Evolutionary conservation across 192 early-diverging fungal genomes (phyloP), one percentile per base, ranked within the genome.

Genomic region (Funneliformis geosporum): DNA sequence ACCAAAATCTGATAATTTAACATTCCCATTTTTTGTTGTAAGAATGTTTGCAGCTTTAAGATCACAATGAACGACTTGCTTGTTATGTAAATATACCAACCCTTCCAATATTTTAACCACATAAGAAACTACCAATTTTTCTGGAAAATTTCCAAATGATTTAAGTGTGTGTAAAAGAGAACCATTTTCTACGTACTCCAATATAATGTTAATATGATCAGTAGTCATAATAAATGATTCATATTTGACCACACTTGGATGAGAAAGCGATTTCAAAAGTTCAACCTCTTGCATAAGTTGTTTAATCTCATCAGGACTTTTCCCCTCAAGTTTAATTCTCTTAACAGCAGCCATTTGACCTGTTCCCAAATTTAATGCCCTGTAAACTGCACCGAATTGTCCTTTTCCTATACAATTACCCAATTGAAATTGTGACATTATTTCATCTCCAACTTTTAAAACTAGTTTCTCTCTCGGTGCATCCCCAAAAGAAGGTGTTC

Each of bases 1-100:
- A 47, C 97, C 97, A 88, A 99, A 99, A 80, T 99, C 97, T 0
- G 95, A 93, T 42, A 99, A 86, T 82, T 99, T 99, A 6, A 97
- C 95, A 81, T 95, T 92, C 1, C 96, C 97, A 39, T 92, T 92
- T 79, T 99, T 99, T n/a, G 97, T 99, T 0, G 95, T 95, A 59
- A 99, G 82, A 66, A 99, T 95, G 83, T 99, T 99, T 64, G 96
- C 96, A 4, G 95, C 96, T 84, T 99, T 99, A 28, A 99, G 82
- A 82, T 99, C 98, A 74, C 96, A 92, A 84, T 99, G 98, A n/a
- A 95, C 93, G 9, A 95, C 93, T 69, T 94, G 90, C 74, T 96
- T 91, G 5, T 88, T 88, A 81, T 99, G 98, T 62, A 99, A 83
- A 83, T 96, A 99, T 10, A 91, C 88, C 1, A 99, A 88, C 0